Percentiles rank a stretch among this genome's conserved stretches.
phyloP scores from a whole-genome alignment of 1,284 basidiomycete genomes.

The Sporisorium exsertum region DNA sequence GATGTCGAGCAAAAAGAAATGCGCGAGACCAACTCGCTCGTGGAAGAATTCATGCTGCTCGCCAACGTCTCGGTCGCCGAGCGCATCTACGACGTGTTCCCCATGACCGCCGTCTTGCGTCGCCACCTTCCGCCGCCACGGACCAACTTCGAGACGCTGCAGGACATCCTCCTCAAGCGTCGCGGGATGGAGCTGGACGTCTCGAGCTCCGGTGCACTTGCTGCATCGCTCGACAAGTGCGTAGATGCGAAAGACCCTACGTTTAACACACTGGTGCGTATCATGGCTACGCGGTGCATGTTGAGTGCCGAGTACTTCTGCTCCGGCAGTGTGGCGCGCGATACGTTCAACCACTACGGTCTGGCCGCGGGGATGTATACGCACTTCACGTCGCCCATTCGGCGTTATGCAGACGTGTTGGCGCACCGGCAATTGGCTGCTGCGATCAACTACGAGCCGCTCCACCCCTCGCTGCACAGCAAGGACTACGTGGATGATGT shows the following conservation, averaged over 20 bases:
- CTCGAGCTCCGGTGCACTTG: conserved; percentile 90
- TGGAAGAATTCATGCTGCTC: conserved; percentile 99
- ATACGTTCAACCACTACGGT: conserved; percentile 96
- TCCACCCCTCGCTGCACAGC: conserved; percentile 88
- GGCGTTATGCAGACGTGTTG: conserved; percentile 79
- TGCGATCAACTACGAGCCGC: conserved; percentile 83
- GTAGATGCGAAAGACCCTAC: conserved; percentile 76
- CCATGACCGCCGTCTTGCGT: conserved; percentile 91
- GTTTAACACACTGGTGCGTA: conserved; percentile 96
- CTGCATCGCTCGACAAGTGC: conserved; percentile 87
- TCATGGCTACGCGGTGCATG: conserved; percentile 99
- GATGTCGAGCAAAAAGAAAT: conserved; percentile 97
- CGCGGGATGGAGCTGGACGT: conserved; percentile 89
- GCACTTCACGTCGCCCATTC: conserved; percentile 80
- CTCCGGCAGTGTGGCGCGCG: conserved; percentile 89
- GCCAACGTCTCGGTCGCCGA: conserved; percentile 94
- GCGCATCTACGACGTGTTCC: conserved; percentile 93
- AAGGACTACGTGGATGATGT: conserved; percentile 89
- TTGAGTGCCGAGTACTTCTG: conserved; percentile 98
- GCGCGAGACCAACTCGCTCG: conserved; percentile 92
- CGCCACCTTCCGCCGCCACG: conserved; percentile 93
- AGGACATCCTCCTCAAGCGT: conserved; percentile 90
- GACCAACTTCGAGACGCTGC: conserved; percentile 94
- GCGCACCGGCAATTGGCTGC: conserved; percentile 94
- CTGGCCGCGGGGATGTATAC: conserved; percentile 97